Base-by-base conservation (phyloP, 2,329 filamentous ascomycete species). In the Sarocladium brachiariae region DNA sequence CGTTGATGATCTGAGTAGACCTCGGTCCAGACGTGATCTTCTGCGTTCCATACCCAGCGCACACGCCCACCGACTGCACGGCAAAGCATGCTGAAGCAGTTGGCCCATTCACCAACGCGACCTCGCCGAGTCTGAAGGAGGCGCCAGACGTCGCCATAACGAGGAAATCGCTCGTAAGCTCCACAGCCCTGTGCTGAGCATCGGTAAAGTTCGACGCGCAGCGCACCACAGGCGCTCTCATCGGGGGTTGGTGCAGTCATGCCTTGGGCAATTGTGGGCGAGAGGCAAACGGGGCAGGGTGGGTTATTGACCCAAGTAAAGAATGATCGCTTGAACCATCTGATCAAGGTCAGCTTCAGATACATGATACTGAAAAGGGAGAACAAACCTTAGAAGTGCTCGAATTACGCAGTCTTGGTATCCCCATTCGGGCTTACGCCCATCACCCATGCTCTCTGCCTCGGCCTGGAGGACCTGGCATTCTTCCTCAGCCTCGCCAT, bases 1-100 rank as follows among this genome's bases (percentile, higher is more conserved):
- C 87, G 84, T 63, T 92, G 86, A 69, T 96, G 90, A 55, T 93
- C 88, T 2, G 91, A 96, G 71, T 96, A 99, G 13, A 97, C 86
- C 61, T 97, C 93, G 1, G 91, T 96, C 93, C 93, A 99, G 23
- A 96, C 89, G 63, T 96, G 89, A 65, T 97, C 93, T 68, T 97
- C 93, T 25, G 87, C 86, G 59, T 97, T 97, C 93, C 93, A 99
- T 10, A 99, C 87, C 93, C 93, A 99, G 61, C 93, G 83, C 21
- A 96, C 90, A 54, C 92, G 81, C 53, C 87, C 88, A 47, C 92
- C 92, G 13, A 97, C 83, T 4, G 93, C 93, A 53, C 92, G 83
- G 74, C 92, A 97, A 49, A 99, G 78, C 93, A 97, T 97, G 71
- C 86, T 92, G 72, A 99, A 99, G 76, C 91, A 96, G 70, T 96